Base-by-base conservation (phyloP, 2,329 filamentous ascomycete genomes). In the Penicillium sclerotiorum region DNA sequence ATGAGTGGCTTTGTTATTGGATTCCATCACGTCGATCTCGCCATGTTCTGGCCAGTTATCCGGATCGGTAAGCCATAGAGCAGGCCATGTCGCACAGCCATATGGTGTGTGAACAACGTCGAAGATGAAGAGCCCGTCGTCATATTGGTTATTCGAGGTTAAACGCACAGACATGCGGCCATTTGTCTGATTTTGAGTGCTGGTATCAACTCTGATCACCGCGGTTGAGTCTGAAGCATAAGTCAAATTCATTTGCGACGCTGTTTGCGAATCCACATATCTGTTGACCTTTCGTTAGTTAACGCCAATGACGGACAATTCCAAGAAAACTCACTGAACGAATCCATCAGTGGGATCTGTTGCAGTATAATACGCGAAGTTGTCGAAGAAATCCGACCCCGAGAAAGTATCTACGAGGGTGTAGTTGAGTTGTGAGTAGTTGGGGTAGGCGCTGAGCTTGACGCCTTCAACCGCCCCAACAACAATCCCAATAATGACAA, bases 111-210 rank as follows among this genome's bases (percentile, higher is more conserved):
- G 84, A 52, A 78, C 75, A 55, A 87, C 72, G 61, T 87, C 83
- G 59, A 87, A 87, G 58, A 87, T 73, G 70, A 87, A 87, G 17
- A 87, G 78, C 0, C 84, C 84, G 27, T 65, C 67, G 59, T 82
- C 67, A 69, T 86, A 87, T 39, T 80, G 79, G 37, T 69, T 74
- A 62, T 82, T 84, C 32, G 83, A 86, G 49, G 81, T 76, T 45
- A 87, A 72, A 11, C 84, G 81, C 21, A 87, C 83, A 1, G 83
- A 86, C 68, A 81, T 80, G 36, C 84, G 83, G 35, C 84, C 84
- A n/a, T 20, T 52, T 3, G 57, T 43, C 28, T 47, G 45, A 23
- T 39, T 39, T 21, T 23, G 9, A 22, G 45, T 22, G 12, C 22
- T 15, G 45, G 45, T 53, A 23, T 60, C 58, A 6, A 87, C 84